Conservation (phyloP, 2,329 filamentous ascomycete species). For the Orbilia brochopaga region DNA sequence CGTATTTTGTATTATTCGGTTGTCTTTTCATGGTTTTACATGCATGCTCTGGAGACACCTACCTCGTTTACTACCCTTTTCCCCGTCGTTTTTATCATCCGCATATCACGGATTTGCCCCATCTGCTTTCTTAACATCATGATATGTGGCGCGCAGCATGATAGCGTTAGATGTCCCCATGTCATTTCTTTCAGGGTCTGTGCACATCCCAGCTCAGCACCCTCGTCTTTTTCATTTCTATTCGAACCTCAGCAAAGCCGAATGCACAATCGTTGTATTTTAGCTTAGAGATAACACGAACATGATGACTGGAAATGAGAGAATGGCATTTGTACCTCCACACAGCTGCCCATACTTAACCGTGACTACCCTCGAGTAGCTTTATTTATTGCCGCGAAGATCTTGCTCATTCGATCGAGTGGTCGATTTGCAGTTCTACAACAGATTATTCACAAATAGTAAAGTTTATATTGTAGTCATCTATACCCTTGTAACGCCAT, state of each 20-base stretch:
- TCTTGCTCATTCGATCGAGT: too few relatives aligned
- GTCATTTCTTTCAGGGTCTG: not conserved
- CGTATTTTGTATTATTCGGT: constrained; percentile 2
- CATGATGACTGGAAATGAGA: not conserved
- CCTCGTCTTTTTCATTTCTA: constrained; percentile 13
- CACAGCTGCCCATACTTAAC: too few relatives aligned
- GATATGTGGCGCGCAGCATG: not conserved
- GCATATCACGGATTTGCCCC: constrained; percentile 57
- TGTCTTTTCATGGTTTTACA: constrained; percentile 5
- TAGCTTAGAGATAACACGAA: not conserved
- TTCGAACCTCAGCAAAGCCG: constrained; percentile 1
- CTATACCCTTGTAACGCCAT: too few relatives aligned
- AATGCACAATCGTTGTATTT: not conserved
- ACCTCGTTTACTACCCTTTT: constrained; percentile 8
- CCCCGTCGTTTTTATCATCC: not conserved
- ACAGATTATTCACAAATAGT: too few relatives aligned
- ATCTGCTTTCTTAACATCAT: constrained; percentile 31
- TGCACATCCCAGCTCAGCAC: not conserved
- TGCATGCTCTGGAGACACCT: not conserved
- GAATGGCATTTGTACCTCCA: too few relatives aligned
- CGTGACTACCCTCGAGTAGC: too few relatives aligned
- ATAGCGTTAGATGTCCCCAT: not conserved
- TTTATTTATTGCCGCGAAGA: too few relatives aligned
- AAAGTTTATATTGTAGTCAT: too few relatives aligned
- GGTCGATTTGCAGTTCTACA: too few relatives aligned